A percentile compares a stretch with the other conserved stretches of the same genome.
phyloP scores from a whole-genome alignment of 768 basidiomycete genomes.

The Termitomyces sp. region DNA sequence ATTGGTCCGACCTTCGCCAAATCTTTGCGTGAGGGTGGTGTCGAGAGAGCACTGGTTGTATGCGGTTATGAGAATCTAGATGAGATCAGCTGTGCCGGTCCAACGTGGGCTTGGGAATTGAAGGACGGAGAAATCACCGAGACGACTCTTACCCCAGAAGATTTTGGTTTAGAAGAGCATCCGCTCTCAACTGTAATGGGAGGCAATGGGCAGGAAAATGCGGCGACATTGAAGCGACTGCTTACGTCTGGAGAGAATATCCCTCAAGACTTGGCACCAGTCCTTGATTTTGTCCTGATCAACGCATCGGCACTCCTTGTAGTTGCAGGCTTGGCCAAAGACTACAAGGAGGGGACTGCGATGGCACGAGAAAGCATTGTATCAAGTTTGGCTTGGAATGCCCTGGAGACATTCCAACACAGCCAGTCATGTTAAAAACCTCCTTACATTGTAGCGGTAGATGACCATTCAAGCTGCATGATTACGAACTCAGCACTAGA shows the following conservation, averaged over 20 bases:
- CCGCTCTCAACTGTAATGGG: conserved; percentile 67
- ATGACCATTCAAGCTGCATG: too few species aligned
- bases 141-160: conserved; percentile 54
- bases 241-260: conserved; percentile 52
- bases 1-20: conserved; percentile 80
- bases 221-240: conserved; percentile 60
- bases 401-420: conserved; percentile 40
- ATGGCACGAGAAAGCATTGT: conserved; percentile 57
- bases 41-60: conserved; percentile 83
- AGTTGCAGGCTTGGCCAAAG: conserved; percentile 68
- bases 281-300: conserved; percentile 83
- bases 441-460: too few species aligned
- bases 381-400: conserved; percentile 56
- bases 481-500: neutral
- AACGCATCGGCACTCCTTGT: conserved; percentile 88
- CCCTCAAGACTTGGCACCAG: conserved; percentile 52
- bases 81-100: conserved; percentile 93
- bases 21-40: conserved; percentile 66
- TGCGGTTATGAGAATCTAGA: conserved; percentile 90
- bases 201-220: conserved; percentile 75
- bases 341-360: conserved; percentile 65
- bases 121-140: conserved; percentile 61
- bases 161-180: conserved; percentile 75
- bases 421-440: neutral
- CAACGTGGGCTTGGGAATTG: conserved; percentile 82